Percentiles rank a stretch among this genome's conserved stretches.
phyloP scores from a whole-genome alignment of 495 filamentous ascomycete genomes.

The Xylaria venustula region DNA sequence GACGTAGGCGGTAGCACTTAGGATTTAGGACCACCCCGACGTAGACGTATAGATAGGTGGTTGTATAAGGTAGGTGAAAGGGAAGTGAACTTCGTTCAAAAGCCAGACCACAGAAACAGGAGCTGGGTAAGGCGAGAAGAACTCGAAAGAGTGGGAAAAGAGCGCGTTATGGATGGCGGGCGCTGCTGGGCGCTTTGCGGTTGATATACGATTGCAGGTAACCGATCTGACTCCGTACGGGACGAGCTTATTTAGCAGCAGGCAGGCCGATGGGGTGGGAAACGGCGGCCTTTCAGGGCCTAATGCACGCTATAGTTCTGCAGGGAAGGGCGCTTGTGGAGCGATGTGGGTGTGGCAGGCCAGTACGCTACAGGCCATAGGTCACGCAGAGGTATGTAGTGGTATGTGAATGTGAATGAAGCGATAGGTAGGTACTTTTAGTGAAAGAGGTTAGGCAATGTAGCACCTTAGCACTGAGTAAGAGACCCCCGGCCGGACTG shows the following conservation, averaged over 20 bases:
- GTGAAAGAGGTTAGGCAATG: too few relatives aligned
- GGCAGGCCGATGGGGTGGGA: conserved; percentile 3
- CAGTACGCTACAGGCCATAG: conserved; percentile 1
- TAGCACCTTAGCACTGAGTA: too few relatives aligned
- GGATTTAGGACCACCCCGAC: not conserved
- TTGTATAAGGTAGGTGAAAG: not conserved
- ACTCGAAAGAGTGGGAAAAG: not conserved
- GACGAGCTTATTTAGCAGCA: not conserved
- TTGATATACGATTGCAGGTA: not conserved
- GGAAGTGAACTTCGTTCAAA: not conserved
- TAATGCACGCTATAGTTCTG: conserved; percentile 10
- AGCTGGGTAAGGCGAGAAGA: not conserved
- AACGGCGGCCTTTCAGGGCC: conserved; percentile 5
- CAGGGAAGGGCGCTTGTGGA: conserved; percentile 8
- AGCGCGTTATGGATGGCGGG: conserved; percentile 1
- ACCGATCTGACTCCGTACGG: not conserved
- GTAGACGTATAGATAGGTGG: not conserved
- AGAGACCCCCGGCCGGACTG: not conserved
- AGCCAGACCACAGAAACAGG: not conserved
- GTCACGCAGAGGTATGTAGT: too few relatives aligned
- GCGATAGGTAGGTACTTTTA: too few relatives aligned
- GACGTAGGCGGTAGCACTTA: too few relatives aligned
- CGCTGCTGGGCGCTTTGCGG: not conserved
- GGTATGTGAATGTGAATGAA: too few relatives aligned
- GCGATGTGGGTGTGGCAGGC: not conserved